phyloP scores from a whole-genome alignment of 768 basidiomycete species.

The Scleroderma citrinum region DNA sequence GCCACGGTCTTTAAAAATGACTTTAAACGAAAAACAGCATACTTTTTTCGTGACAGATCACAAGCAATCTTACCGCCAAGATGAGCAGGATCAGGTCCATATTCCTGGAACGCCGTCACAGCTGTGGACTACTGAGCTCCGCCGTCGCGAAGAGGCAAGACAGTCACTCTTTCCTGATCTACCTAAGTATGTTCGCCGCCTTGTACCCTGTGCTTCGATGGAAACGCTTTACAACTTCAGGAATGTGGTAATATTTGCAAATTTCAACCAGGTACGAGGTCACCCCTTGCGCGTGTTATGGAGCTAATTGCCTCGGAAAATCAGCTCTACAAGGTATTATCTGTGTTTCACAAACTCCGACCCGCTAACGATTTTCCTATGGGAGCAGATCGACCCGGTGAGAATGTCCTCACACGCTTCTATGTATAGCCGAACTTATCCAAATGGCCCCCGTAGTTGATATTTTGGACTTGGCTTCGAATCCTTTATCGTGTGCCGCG shows the following conservation, averaged over 20 bases:
- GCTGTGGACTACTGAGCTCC: conserved; percentile 36
- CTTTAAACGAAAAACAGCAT: conserved; percentile 24
- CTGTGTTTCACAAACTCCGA: background rate
- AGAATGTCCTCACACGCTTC: conserved; percentile 3
- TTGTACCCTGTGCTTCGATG: background rate
- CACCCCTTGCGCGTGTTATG: background rate
- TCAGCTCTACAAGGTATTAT: conserved; percentile 40
- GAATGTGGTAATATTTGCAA: conserved; percentile 43
- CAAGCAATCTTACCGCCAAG: conserved; percentile 38
- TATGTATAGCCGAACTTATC: background rate
- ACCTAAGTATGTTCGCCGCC: conserved; percentile 27
- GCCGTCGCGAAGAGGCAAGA: conserved; percentile 33
- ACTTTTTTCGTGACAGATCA: conserved; percentile 47
- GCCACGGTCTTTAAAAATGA: background rate
- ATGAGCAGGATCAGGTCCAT: conserved; percentile 13
- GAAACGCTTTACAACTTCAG: conserved; percentile 15
- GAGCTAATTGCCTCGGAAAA: background rate
- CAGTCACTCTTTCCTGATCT: conserved; percentile 39
- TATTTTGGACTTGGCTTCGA: conserved; percentile 45
- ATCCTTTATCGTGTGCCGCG: conserved; percentile 38
- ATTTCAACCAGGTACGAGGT: conserved; percentile 45
- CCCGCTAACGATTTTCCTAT: background rate
- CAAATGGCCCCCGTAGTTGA: conserved; percentile 20
- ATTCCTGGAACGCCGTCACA: conserved; percentile 10
- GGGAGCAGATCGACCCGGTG: conserved; percentile 33